Percentiles rank a stretch among this genome's conserved stretches.
phyloP scores from a whole-genome alignment of 352 stramenopile species.

The Labyrinthula sp. region DNA sequence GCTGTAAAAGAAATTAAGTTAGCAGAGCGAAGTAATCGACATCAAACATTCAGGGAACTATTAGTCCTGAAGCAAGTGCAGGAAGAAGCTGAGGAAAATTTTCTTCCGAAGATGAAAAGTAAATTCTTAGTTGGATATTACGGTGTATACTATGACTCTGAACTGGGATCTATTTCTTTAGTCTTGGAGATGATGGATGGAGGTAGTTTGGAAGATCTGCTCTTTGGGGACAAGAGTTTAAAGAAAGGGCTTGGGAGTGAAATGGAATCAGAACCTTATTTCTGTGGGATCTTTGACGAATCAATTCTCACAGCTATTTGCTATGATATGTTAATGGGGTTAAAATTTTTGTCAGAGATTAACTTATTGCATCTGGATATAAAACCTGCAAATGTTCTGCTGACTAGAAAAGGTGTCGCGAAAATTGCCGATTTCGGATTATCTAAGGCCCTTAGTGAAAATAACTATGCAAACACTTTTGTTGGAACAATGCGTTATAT shows the following conservation, averaged over 20 bases:
- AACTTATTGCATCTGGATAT: conserved; percentile 77
- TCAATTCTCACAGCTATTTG: conserved; percentile 61
- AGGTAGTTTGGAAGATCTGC: conserved; percentile 67
- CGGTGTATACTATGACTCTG: conserved; percentile 72
- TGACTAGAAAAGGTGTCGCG: conserved; percentile 54
- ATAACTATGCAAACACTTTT: conserved; percentile 59
- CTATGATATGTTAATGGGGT: conserved; percentile 52
- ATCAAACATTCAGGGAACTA: conserved; percentile 39
- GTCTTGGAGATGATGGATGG: conserved; percentile 86
- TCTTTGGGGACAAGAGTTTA: conserved; percentile 60
- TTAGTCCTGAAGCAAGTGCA: conserved; percentile 25
- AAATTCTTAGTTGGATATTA: conserved; percentile 72
- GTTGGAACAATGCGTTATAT: conserved; percentile 83
- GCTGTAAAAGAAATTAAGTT: conserved; percentile 67
- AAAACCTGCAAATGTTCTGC: conserved; percentile 74
- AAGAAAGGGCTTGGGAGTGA: no score
- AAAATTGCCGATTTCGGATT: conserved; percentile 48
- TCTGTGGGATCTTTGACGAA: conserved; percentile 40
- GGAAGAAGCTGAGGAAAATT: background rate
- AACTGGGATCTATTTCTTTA: conserved; percentile 64
- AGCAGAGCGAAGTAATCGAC: conserved; percentile 48
- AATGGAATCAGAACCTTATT: no score
- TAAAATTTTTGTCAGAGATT: conserved; percentile 60
- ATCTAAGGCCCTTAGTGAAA: conserved; percentile 27
- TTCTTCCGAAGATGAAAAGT: conserved; percentile 18